Evolutionary conservation across 129 eudicot species (phyloP).

Genomic region (Chrysanthemum seticuspe): DNA sequence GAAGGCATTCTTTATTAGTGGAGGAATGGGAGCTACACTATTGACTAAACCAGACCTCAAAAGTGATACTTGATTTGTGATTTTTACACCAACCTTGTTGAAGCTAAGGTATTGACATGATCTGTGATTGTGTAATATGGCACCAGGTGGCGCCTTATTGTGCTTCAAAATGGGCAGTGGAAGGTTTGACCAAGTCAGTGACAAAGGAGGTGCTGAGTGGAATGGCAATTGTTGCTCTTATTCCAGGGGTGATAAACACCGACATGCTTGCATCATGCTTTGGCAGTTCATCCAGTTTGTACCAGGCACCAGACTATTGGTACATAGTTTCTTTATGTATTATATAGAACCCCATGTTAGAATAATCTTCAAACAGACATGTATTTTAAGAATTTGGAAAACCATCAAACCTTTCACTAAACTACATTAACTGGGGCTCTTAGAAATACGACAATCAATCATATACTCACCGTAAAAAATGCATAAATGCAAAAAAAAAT

Average conservation of each 20-base stretch:
- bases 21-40: slow-evolving; percentile 94
- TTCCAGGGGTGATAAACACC: slow-evolving; percentile 88
- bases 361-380: too few relatives aligned
- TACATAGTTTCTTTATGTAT: slow-evolving; percentile 22
- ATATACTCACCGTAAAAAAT: neutral
- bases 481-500: neutral
- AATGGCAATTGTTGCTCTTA: slow-evolving; percentile 80
- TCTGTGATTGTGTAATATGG: too few relatives aligned
- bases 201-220: too few relatives aligned
- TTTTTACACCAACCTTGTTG: too few relatives aligned
- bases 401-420: too few relatives aligned
- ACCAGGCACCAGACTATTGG: slow-evolving; percentile 92
- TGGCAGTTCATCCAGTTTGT: slow-evolving; percentile 67
- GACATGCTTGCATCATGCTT: slow-evolving; percentile 95
- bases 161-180: too few relatives aligned
- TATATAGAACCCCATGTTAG: neutral
- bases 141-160: too few relatives aligned
- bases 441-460: neutral
- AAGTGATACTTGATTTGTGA: too few relatives aligned
- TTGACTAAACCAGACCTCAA: slow-evolving; percentile 79
- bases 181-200: too few relatives aligned
- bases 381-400: too few relatives aligned
- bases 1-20: slow-evolving; percentile 75
- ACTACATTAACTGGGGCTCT: neutral
- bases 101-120: too few relatives aligned